Base-by-base conservation (phyloP, 169 alveolate genomes). In the Eimeria tenella region DNA sequence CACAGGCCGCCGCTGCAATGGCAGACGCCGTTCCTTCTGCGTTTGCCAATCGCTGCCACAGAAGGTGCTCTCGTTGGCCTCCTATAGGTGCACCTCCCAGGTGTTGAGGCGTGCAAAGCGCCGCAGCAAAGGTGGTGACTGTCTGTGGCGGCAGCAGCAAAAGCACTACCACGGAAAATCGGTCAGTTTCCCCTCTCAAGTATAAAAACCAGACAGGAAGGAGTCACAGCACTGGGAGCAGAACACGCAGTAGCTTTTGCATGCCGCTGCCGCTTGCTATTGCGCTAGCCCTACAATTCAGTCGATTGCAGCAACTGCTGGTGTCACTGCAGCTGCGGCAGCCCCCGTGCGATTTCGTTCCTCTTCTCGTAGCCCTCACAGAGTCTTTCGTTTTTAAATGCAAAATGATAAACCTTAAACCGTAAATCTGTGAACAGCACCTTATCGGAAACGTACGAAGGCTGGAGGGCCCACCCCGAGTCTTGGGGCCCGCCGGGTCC, bases 221-320 rank as follows among this genome's bases (percentile, higher is more conserved):
- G 42, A 31, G 42, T 49, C 42, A 63, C 86, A 75, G 86, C 86
- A 75, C 63, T 75, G 49, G 86, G 62, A 50, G 86, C 86, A 75
- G 65, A 52, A 75, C 86, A 49, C 49, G 65, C 5, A 75, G 65
- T 75, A 49, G 6, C 86, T 63, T 50, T 75, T 60, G 89, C 89
- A 81, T 81, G 58, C 89, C 53, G 89, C 89, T 50, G 86, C 86
- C 15, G 17, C 86, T 13, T 60, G 86, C 86, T 75, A 50, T 49
- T 60, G 42, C 86, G 86, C 19, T 17, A 58, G 11, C 68, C 68
- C 19, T 13, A 58, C 21, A 17, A 17, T 81, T 25, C 73, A 55
- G 71, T 81, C 89, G 89, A 81, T 81, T 75, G 86, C 86, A 50
- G 86, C 86, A 3, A 42, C 86, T 75, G 86, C 86, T 81, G 89